Evolutionary conservation across 2,329 filamentous ascomycete genomes (phyloP).

Genomic region (Chaetoscypha palmicola): DNA sequence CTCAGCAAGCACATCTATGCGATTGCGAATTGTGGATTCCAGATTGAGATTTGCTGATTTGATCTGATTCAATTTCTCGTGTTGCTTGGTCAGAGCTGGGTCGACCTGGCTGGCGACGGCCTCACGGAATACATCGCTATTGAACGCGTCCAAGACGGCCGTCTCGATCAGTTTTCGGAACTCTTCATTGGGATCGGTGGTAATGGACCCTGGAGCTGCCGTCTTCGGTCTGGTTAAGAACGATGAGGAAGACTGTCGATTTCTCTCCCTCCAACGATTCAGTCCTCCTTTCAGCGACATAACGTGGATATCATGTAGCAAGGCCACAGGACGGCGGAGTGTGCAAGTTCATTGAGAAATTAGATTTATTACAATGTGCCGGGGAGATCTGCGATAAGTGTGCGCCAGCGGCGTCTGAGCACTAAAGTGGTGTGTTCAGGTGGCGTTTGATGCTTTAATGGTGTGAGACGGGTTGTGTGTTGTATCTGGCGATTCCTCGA

Average conservation of each 20-base stretch:
- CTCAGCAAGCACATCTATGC: constrained; percentile 11
- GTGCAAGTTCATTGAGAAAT: neutral
- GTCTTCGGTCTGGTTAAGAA: constrained; percentile 2
- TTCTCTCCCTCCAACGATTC: constrained; percentile 19
- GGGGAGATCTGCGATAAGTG: no score
- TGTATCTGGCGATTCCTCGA: no score
- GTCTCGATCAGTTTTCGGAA: constrained; percentile 15
- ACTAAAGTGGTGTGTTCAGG: no score
- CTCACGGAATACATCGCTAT: constrained; percentile 18
- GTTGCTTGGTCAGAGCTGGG: constrained; percentile 16
- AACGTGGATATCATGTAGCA: neutral
- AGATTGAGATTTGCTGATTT: constrained; percentile 20
- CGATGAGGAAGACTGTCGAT: constrained; percentile 10
- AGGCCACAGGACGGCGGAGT: neutral
- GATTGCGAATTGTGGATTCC: constrained; percentile 16
- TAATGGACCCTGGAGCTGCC: neutral
- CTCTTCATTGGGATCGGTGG: constrained; percentile 4
- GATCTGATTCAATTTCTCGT: constrained; percentile 21
- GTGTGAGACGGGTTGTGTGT: no score
- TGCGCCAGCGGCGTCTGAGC: no score
- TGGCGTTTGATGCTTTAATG: no score
- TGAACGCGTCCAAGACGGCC: constrained; percentile 18
- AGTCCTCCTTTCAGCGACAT: constrained; percentile 7
- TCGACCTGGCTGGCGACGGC: constrained; percentile 21
- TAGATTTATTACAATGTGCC: no score